Conservation (phyloP, 139 green algal species). For the Tetradesmus obliquus region DNA sequence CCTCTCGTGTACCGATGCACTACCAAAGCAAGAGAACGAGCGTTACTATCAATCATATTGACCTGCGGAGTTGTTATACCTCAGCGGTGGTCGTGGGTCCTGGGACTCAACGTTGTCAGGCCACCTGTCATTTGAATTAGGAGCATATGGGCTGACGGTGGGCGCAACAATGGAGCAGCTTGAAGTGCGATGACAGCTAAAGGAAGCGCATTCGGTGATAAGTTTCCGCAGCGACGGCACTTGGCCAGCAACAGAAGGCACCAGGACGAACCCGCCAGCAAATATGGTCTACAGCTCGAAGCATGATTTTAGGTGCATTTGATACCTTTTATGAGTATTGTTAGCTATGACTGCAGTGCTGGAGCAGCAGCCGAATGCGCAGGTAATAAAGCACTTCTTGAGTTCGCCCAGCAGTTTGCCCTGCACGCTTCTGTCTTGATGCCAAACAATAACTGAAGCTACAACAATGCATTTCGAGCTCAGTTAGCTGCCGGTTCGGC, state of each 20-base stretch:
- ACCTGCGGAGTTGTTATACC: no score
- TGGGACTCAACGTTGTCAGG: neutral
- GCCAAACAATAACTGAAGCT: neutral
- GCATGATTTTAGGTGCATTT: neutral
- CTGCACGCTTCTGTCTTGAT: neutral
- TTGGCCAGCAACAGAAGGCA: neutral
- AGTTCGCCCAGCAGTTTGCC: neutral
- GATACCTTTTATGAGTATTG: neutral
- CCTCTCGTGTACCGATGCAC: no score
- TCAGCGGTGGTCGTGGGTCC: no score
- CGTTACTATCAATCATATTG: no score
- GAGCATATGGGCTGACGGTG: neutral
- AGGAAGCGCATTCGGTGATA: no score
- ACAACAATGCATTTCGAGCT: neutral
- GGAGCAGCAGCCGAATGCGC: neutral
- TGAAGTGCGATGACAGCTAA: no score
- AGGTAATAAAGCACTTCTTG: neutral
- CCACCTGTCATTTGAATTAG: neutral
- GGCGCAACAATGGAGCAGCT: neutral
- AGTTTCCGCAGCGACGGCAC: neutral
- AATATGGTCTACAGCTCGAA: neutral
- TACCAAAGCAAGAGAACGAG: no score
- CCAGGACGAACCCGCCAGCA: neutral
- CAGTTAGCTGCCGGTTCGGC: neutral
- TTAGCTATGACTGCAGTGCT: neutral